Evolutionary conservation across 2,329 filamentous ascomycete species (phyloP).

Genomic region (Colletotrichum sublineola): DNA sequence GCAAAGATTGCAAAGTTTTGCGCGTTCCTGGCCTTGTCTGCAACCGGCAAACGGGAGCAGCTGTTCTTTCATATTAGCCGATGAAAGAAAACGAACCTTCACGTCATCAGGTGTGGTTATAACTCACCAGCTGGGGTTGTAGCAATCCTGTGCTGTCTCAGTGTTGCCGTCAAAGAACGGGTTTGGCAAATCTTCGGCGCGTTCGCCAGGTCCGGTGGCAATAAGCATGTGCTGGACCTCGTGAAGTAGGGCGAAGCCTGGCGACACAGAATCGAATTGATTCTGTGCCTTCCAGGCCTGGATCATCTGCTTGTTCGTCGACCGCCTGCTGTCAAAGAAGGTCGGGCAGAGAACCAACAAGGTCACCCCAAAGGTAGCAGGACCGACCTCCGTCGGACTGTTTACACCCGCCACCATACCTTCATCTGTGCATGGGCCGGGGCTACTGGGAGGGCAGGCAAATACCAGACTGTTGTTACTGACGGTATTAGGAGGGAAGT

Average conservation of each 20-base stretch:
- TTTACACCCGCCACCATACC: constrained; percentile 14
- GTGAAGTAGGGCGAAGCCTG: too few species aligned
- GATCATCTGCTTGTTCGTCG: constrained; percentile 8
- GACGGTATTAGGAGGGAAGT: constrained; percentile 19
- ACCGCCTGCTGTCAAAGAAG: constrained; percentile 12
- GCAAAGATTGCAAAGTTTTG: too few species aligned
- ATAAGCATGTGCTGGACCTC: too few species aligned
- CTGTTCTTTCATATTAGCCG: neutral
- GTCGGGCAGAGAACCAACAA: constrained; percentile 16
- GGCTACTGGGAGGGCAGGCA: constrained; percentile 9
- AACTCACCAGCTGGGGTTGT: too few species aligned
- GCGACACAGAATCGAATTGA: neutral
- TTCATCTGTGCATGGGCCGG: constrained; percentile 10
- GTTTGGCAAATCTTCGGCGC: too few species aligned
- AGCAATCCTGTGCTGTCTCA: neutral
- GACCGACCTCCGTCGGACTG: neutral
- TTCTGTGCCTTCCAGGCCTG: constrained; percentile 1
- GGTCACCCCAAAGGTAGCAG: neutral
- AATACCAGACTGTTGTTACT: constrained; percentile 2
- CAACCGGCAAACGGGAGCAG: constrained; percentile 5
- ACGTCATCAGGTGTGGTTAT: too few species aligned
- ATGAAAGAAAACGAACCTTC: too few species aligned
- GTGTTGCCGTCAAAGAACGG: neutral
- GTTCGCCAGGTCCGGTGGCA: too few species aligned
- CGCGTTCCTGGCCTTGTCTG: too few species aligned